Base-by-base conservation (phyloP, 768 basidiomycete genomes). In the Kwoniella botswanensis region DNA sequence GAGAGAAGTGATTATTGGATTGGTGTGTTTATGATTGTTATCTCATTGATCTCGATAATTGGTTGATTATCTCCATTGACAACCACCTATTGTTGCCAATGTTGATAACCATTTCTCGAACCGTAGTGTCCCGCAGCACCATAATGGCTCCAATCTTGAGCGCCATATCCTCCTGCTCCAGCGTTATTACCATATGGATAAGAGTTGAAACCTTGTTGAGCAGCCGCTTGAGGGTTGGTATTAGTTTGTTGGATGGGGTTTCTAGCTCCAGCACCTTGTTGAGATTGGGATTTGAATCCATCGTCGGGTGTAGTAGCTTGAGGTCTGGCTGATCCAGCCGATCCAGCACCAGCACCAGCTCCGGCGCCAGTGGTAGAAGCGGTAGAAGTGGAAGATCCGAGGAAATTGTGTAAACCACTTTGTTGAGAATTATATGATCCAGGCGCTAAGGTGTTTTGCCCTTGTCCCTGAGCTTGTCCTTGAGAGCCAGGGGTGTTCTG, bases 131-230 rank as follows among this genome's bases (percentile, higher is more conserved):
- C 59, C 13, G 60, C 62, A 46, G 41, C 67, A 24, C 75, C 79
- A 62, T 82, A 81, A 53, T 77, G 77, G 63, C 71, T 67, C 77
- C 79, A 80, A 60, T 80, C 81, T 62, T 78, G 77, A 44, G 72
- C 71, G 4, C 72, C 75, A 67, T 80, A 80, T 21, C 68, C 73
- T 21, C 77, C 54, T 4, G 21, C 54, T 18, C 68, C 73, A 29
- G 54, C 54, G 21, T 64, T 71, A 21, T 76, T 76, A 26, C 74
- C 74, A 55, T 79, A 74, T n/a, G 76, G 73, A 65, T 77, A 77
- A 35, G 62, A 64, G 43, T 62, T 58, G 44, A 65, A 65, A 9
- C 64, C 67, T 50, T 71, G 71, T 55, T 68, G 68, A 54, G 56
- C 74, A 53, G 35, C 35, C 35, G 65, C 63, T 64, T 15, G 54